Conservation (phyloP, 768 basidiomycete genomes). For the Rickenella mellea region DNA sequence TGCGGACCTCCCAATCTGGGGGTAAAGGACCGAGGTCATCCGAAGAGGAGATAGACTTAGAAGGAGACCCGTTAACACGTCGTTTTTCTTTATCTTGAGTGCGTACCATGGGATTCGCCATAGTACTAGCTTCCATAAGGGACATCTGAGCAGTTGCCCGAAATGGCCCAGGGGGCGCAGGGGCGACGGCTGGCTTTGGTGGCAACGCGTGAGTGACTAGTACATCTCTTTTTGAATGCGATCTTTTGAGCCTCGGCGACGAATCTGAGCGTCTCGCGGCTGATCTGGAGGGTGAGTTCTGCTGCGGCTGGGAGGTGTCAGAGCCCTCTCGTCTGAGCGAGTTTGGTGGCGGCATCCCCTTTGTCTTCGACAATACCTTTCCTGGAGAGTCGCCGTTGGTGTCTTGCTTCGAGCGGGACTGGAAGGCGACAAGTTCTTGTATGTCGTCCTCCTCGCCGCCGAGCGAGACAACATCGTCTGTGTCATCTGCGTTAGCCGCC, state of each 20-base stretch:
- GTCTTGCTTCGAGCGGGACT: conserved; percentile 23
- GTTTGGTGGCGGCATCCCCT: conserved; percentile 4
- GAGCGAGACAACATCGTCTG: conserved; percentile 59
- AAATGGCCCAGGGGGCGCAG: conserved; percentile 41
- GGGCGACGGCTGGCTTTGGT: conserved; percentile 50
- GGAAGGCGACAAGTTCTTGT: conserved; percentile 39
- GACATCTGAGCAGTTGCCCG: conserved; percentile 34
- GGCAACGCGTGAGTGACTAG: conserved; percentile 59
- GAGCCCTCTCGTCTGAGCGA: conserved; percentile 11
- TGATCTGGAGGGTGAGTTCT: neutral
- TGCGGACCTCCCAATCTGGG: conserved; percentile 47
- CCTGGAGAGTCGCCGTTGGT: conserved; percentile 7
- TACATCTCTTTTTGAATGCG: conserved; percentile 19
- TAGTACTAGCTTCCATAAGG: conserved; percentile 24
- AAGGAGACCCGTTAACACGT: conserved; percentile 20
- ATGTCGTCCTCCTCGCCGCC: conserved; percentile 64
- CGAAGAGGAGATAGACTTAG: conserved; percentile 5
- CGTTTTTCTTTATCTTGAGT: conserved; percentile 30
- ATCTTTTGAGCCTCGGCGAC: conserved; percentile 13
- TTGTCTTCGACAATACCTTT: conserved; percentile 1
- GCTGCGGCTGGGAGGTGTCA: neutral
- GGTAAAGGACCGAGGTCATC: conserved; percentile 33
- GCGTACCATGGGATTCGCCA: conserved; percentile 53
- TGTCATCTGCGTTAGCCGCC: conserved; percentile 26
- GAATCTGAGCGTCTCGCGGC: conserved; percentile 2